Evolutionary conservation across 2,329 filamentous ascomycete species (phyloP).

Genomic region (Fonsecaea pedrosoi): DNA sequence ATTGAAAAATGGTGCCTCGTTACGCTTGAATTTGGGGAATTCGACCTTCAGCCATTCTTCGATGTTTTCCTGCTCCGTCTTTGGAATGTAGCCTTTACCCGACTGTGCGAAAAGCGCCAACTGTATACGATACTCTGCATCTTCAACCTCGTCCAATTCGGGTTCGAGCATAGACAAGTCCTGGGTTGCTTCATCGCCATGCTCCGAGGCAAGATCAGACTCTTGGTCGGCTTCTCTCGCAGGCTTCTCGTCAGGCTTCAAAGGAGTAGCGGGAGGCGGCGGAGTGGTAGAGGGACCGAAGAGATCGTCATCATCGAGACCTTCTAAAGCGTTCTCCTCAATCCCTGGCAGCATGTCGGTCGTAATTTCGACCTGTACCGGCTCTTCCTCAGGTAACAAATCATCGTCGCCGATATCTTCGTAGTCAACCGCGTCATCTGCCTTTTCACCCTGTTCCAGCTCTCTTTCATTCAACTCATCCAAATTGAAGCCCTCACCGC

Average conservation of each 20-base stretch:
- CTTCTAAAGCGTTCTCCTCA: conserved; percentile 65
- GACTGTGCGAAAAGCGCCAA: conserved; percentile 56
- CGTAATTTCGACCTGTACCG: conserved; percentile 29
- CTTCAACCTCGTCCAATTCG: conserved; percentile 32
- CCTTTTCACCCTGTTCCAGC: conserved; percentile 71
- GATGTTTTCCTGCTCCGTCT: conserved; percentile 36
- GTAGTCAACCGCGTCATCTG: conserved; percentile 88
- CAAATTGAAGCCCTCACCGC: conserved; percentile 36
- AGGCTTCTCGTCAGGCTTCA: conserved; percentile 29
- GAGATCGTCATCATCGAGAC: conserved; percentile 54
- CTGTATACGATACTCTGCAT: conserved; percentile 53
- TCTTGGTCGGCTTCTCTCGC: conserved; percentile 31
- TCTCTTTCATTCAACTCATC: conserved; percentile 38
- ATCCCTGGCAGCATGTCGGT: conserved; percentile 40
- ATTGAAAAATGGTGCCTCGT: conserved; percentile 77
- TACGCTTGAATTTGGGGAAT: conserved; percentile 80
- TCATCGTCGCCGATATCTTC: conserved; percentile 93
- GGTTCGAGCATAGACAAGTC: conserved; percentile 34
- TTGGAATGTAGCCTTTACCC: conserved; percentile 42
- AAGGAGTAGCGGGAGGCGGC: conserved; percentile 14
- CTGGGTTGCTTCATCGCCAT: conserved; percentile 31
- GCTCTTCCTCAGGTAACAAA: conserved; percentile 73
- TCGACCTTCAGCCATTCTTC: conserved; percentile 62
- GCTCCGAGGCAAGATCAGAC: conserved; percentile 33
- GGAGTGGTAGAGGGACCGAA: conserved; percentile 33